Conservation (phyloP, 2,329 filamentous ascomycete species). For the Epichloe hybrida region DNA sequence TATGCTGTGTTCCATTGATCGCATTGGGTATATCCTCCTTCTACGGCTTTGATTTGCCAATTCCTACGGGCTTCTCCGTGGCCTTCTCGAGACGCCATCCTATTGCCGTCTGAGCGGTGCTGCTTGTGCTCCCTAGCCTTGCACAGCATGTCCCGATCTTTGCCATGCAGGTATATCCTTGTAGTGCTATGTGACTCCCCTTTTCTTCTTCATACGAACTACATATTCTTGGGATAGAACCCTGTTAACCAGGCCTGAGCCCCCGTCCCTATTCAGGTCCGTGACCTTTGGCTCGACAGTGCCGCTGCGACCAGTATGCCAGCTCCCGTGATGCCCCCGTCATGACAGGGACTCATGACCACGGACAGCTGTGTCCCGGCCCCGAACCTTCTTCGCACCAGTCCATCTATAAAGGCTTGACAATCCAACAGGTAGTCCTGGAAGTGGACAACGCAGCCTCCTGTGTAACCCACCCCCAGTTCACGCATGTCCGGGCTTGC, state of each 20-base stretch:
- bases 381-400: slow-evolving; percentile 24
- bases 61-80: too few species aligned
- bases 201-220: background rate
- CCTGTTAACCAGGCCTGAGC: too few species aligned
- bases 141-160: too few species aligned
- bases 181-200: background rate
- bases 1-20: too few species aligned
- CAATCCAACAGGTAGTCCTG: slow-evolving; percentile 60
- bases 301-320: slow-evolving; percentile 42
- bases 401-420: slow-evolving; percentile 50
- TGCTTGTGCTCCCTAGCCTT: too few species aligned
- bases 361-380: slow-evolving; percentile 26
- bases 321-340: slow-evolving; percentile 48
- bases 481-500: slow-evolving; percentile 26
- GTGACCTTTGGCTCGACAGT: slow-evolving; percentile 16
- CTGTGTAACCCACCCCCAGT: slow-evolving; percentile 65
- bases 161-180: too few species aligned
- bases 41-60: too few species aligned
- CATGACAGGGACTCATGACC: slow-evolving; percentile 41
- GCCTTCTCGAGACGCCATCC: too few species aligned
- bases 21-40: too few species aligned
- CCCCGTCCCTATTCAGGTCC: background rate
- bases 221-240: too few species aligned
- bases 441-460: slow-evolving; percentile 68
- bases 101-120: too few species aligned